Base-by-base conservation (phyloP, 2,329 filamentous ascomycete genomes). In the Dactylonectria macrodidyma region DNA sequence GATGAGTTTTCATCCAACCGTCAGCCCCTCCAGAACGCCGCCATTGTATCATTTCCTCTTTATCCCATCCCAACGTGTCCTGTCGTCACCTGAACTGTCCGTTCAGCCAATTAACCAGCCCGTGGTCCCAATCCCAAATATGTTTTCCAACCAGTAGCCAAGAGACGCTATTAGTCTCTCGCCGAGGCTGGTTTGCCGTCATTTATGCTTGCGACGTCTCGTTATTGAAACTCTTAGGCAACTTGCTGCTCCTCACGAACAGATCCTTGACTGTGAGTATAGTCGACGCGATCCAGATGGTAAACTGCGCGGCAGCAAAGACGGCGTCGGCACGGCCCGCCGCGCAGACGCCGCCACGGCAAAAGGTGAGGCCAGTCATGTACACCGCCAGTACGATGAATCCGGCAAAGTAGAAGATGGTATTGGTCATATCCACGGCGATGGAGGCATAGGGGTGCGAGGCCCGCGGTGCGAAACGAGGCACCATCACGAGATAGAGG, bases 361-460 rank as follows among this genome's bases (percentile, higher is more conserved):
- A 91, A 80, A 89, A 88, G 62, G 86, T 79, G 57, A 91, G 81
- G 59, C 81, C 81, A 76, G 83, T 81, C 70, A 91, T 84, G 79
- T 89, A 90, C 69, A 87, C 84, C 50, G 87, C 82, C 22, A 90
- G 83, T 10, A 87, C 87, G 72, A 89, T 83, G 80, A 90, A 90
- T 63, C 88, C 88, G 22, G 84, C 81, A 77, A 91, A 88, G 80
- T 89, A 89, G 76, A 90, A 86, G 63, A 89, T 69, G 5, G 84
- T 80, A 76, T 89, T 90, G 72, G 83, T 62, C 38, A 81, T 74
- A 72, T 90, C 88, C 67, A 90, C 70, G 30, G 78, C 81, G 38
- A 90, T 76, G 48, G 84, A 81, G 11, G 80, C 82, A 70, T 84
- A 86, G 34, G 87, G 84, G 75, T 88, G 84, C 38, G 84, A 84